phyloP scores from a whole-genome alignment of 2,329 filamentous ascomycete genomes.

The Penicillium sumatraense region DNA sequence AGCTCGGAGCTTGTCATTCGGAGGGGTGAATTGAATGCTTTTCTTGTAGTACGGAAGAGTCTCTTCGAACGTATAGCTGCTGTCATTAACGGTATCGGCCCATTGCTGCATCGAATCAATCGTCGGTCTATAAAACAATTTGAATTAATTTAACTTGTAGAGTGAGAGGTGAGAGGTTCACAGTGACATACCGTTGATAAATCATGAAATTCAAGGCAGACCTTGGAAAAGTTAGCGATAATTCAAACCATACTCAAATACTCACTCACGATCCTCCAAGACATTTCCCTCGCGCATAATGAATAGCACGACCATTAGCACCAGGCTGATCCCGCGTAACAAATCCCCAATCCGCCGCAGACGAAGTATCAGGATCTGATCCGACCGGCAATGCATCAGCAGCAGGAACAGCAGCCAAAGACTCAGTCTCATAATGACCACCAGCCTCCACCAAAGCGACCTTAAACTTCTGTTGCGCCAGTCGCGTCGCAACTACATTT shows the following conservation, averaged over 20 bases:
- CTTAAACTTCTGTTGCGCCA: conserved; percentile 27
- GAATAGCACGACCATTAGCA: conserved; percentile 28
- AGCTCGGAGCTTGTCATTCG: conserved; percentile 24
- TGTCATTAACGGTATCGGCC: conserved; percentile 33
- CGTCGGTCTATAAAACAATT: conserved; percentile 19
- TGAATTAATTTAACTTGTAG: no score
- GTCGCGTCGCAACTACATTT: conserved; percentile 27
- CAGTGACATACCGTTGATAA: conserved; percentile 34
- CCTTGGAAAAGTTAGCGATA: conserved; percentile 6
- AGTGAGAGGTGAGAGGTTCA: no score
- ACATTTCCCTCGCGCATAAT: conserved; percentile 34
- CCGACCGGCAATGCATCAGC: conserved; percentile 25
- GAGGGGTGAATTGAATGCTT: conserved; percentile 31
- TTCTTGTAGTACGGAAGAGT: conserved; percentile 32
- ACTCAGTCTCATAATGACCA: conserved; percentile 30
- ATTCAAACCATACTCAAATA: neutral
- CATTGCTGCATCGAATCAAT: conserved; percentile 30
- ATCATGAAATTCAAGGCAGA: conserved; percentile 35
- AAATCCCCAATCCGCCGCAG: conserved; percentile 32
- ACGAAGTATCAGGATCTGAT: conserved; percentile 25
- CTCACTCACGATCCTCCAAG: conserved; percentile 31
- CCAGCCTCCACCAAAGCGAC: conserved; percentile 38
- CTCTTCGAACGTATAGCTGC: conserved; percentile 33
- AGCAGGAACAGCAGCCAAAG: conserved; percentile 23
- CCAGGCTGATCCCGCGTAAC: conserved; percentile 24